Percentiles rank a stretch among this genome's conserved stretches.
These are phyloP conservation scores for Phialophora expanda DNA, from an alignment of 2,329 filamentous ascomycete species.

Conservation along the genomic window DNA sequence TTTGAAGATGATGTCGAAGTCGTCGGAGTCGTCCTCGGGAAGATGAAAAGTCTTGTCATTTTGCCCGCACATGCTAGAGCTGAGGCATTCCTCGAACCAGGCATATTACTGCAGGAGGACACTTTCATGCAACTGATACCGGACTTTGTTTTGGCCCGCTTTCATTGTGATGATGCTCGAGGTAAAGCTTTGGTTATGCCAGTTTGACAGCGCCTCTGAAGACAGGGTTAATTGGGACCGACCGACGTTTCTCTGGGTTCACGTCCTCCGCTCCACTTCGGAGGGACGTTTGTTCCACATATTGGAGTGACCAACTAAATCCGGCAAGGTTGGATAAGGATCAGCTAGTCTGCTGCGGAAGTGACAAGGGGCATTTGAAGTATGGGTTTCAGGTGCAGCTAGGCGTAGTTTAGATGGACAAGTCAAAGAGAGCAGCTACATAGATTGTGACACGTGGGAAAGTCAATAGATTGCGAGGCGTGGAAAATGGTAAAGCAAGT, in stretches of 20 bases:
- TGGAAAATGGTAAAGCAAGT: neutral
- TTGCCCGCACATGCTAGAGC: constrained; percentile 24
- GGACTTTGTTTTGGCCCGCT: constrained; percentile 19
- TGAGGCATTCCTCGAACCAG: constrained; percentile 25
- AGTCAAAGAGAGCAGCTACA: neutral
- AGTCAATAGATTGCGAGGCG: neutral
- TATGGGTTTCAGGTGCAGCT: neutral
- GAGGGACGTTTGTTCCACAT: neutral
- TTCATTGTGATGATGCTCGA: constrained; percentile 21
- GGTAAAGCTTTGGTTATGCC: neutral
- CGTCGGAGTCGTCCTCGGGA: constrained; percentile 22
- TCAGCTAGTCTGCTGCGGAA: neutral
- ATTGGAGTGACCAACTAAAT: neutral
- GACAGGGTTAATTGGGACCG: neutral
- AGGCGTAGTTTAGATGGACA: neutral
- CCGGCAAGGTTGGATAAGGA: neutral
- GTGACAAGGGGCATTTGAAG: neutral
- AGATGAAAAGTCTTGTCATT: constrained; percentile 16
- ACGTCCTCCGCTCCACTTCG: neutral
- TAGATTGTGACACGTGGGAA: neutral
- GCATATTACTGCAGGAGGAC: constrained; percentile 10
- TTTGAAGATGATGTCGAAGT: constrained; percentile 19
- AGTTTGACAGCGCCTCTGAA: neutral
- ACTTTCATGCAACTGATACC: constrained; percentile 23
- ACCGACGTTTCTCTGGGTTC: neutral